Evolutionary conservation across 352 stramenopile species (phyloP), one percentile per base, ranked within the genome.

Genomic region (Elongisporangium anandrum): DNA sequence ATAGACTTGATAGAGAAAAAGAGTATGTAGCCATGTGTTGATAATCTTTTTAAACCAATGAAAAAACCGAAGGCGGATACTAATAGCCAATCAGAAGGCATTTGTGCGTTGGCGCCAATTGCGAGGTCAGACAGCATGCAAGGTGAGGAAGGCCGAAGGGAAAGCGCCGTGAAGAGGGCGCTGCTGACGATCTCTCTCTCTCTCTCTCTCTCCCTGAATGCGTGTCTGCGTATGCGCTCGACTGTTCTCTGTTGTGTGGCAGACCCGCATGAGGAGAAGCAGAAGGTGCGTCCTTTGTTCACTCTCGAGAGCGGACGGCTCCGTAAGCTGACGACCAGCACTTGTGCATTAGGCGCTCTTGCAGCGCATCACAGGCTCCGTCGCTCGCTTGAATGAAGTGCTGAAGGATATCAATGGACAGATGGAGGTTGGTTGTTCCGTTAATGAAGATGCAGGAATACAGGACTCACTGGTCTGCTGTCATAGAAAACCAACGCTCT

Each of bases 231-330:
- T 7, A 7, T 34, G 7, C 7, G 24, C 24, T 4, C 29, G 9
- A 41, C 29, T 41, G 29, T 8, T 8, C 29, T 41, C 5, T 41
- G 5, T 15, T 1, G 5, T 51, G 9, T 56, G 15, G 21, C 38
- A 94, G 85, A 94, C 38, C 85, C 85, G 0, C 84, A 94, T 55
- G 85, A 94, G 61, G 82, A 94, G 71, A 94, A 94, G 73, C 85
- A 94, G 62, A 94, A 94, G 70, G 75, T 81, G 26, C n/a, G n/a
- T n/a, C n/a, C n/a, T n/a, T n/a, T n/a, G n/a, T n/a, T n/a, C n/a
- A n/a, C n/a, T n/a, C n/a, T n/a, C n/a, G n/a, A 41, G 29, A 8
- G 1, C 29, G 29, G 9, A 41, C 29, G 29, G 29, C 9, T 8
- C 29, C 9, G 29, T 41, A 15, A 20, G 17, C 9, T 20, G 23